phyloP scores from a whole-genome alignment of 305 asterid species.

The Fraxinus sp. region DNA sequence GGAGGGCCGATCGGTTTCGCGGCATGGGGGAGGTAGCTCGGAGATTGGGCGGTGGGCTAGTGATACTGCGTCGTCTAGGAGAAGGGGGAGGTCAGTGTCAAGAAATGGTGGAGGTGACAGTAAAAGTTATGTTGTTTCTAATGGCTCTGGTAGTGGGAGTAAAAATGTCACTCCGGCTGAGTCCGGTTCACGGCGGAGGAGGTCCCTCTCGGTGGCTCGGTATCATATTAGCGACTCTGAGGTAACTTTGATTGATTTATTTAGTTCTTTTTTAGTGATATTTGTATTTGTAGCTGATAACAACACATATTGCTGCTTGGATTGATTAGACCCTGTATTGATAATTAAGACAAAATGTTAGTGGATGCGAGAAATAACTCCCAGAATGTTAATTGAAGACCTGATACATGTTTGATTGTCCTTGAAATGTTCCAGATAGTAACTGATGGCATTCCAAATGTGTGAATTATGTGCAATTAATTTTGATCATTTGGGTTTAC shows the following conservation, averaged over 20 bases:
- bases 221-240: constrained; percentile 65
- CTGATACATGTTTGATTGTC: neutral
- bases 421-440: neutral
- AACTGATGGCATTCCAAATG: neutral
- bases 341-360: neutral
- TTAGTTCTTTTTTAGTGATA: neutral
- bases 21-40: constrained; percentile 29
- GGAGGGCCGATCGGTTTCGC: constrained; percentile 47
- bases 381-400: neutral
- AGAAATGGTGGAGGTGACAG: constrained; percentile 39
- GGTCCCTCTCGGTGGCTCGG: constrained; percentile 80
- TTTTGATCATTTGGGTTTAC: neutral
- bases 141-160: constrained; percentile 33
- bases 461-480: neutral
- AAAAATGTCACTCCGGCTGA: constrained; percentile 36
- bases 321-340: neutral
- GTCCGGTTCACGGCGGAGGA: constrained; percentile 59
- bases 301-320: neutral
- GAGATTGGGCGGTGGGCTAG: constrained; percentile 85
- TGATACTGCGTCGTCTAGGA: constrained; percentile 80
- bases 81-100: constrained; percentile 80
- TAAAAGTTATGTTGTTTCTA: constrained; percentile 17
- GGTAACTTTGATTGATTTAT: constrained; percentile 38
- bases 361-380: neutral
- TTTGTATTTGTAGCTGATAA: neutral